Evolutionary conservation across 2,329 filamentous ascomycete species (phyloP).

Genomic region (Nemania serpens): DNA sequence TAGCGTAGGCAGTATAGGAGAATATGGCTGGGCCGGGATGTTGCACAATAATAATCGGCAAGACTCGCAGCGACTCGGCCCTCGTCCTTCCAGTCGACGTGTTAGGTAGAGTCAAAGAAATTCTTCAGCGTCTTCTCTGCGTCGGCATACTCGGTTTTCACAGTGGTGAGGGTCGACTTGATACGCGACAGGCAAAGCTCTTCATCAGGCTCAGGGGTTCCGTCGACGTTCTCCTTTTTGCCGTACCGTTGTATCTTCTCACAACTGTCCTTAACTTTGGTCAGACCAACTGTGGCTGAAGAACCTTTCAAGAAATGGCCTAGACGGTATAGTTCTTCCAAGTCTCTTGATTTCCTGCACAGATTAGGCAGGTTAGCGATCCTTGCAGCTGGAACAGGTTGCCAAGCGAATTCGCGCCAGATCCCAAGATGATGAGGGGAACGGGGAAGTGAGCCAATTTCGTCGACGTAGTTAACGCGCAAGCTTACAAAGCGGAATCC

Average conservation of each 20-base stretch:
- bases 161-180: conserved; percentile 68
- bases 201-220: conserved; percentile 68
- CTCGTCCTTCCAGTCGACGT: conserved; percentile 8
- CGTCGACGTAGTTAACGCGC: conserved; percentile 3
- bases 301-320: conserved; percentile 98
- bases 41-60: conserved; percentile 10
- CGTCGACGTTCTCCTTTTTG: conserved; percentile 78
- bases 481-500: conserved; percentile 77
- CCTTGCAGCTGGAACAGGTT: neutral
- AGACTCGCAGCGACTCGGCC: neutral
- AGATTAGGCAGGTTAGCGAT: conserved; percentile 29
- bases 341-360: conserved; percentile 68
- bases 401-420: conserved; percentile 3
- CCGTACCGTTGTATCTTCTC: conserved; percentile 97
- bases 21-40: conserved; percentile 23
- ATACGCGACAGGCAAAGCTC: conserved; percentile 72
- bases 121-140: conserved; percentile 71
- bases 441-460: conserved; percentile 16
- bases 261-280: conserved; percentile 89
- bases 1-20: conserved; percentile 8
- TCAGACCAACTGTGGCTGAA: conserved; percentile 88
- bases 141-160: conserved; percentile 77
- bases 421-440: conserved; percentile 4
- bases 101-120: conserved; percentile 61
- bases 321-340: conserved; percentile 76